Evolutionary conservation across 768 basidiomycete genomes (phyloP), one percentile per base, ranked within the genome.

Genomic region (Boletus sp.): DNA sequence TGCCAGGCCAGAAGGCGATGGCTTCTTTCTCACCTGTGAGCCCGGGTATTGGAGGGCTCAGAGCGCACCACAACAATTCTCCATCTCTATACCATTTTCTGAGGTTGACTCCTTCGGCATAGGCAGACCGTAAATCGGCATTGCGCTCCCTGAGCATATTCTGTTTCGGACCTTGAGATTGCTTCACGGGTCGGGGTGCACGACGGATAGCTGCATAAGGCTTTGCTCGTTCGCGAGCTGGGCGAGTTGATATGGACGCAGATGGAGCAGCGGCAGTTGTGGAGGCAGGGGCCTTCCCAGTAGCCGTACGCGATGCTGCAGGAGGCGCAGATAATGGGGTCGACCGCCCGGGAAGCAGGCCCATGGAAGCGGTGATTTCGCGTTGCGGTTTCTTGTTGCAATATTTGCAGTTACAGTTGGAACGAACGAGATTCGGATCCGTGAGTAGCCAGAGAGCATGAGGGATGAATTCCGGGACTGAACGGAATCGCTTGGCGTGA

Each of bases 391-490:
- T 77, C 62, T 84, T 85, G 39, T 80, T 72, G 65, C 89, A 92
- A 61, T 92, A 92, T 65, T 90, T 90, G 74, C 90, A 93, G 32
- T 71, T 71, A 63, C 90, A 93, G 40, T 78, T 78, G 3, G 67
- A 63, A 42, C 76, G 76, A 55, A 78, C 67, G 55, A 78, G 64
- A 2, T 73, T 74, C 1, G 73, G 63, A 54, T 88, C 84, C 7
- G 74, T 74, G 67, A 85, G 75, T 10, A 93, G 79, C 90, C 90
- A 93, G 54, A 84, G 75, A 3, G 88, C 88, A 62, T 94, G 92
- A 5, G 90, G 90, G 44, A 87, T 80, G 66, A 93, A 91, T 65
- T 94, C 92, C 45, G 87, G 86, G n/a, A 84, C 75, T 13, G 90
- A 92, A 40, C 92, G 87, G 69, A 92, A 93, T 51, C 74, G 79